Conservation (phyloP, 768 basidiomycete species). For the Termitomyces sp. region DNA sequence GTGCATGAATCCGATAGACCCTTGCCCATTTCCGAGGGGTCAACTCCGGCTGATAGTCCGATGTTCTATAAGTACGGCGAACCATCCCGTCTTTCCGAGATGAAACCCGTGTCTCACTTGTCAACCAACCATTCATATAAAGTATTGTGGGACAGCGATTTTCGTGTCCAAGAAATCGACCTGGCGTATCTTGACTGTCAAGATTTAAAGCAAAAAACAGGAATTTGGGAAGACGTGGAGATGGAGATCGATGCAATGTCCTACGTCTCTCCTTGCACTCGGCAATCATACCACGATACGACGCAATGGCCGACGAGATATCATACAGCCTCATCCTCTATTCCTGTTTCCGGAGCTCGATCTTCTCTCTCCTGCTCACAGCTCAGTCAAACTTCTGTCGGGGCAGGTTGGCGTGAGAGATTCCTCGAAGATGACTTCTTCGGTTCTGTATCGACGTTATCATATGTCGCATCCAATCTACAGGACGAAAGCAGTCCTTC, state of each 20-base stretch:
- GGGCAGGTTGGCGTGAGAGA: conserved; percentile 6
- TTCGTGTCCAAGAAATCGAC: background rate
- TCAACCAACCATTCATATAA: conserved; percentile 7
- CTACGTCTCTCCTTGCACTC: background rate
- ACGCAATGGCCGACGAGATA: conserved; percentile 8
- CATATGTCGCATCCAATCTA: conserved; percentile 2
- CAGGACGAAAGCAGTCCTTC: background rate
- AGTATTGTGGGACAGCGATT: conserved; percentile 2
- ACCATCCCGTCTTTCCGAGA: conserved; percentile 13
- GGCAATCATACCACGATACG: background rate
- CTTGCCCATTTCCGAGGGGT: conserved; percentile 4
- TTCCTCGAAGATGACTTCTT: conserved; percentile 6
- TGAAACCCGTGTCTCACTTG: conserved; percentile 12
- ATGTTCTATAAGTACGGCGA: conserved; percentile 13
- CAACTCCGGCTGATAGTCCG: conserved; percentile 15
- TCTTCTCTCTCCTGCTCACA: conserved; percentile 5
- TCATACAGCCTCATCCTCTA: conserved; percentile 2
- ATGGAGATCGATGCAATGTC: conserved; percentile 4
- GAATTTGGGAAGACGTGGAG: conserved; percentile 7
- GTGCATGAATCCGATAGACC: background rate
- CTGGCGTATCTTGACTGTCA: background rate
- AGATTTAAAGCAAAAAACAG: conserved; percentile 2
- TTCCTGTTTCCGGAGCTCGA: conserved; percentile 11
- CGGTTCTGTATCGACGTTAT: conserved; percentile 9
- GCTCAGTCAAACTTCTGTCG: conserved; percentile 1